Percentiles rank a stretch among this genome's conserved stretches.
These are phyloP conservation scores for Nitzschia sp. DNA, from an alignment of 108 stramenopile species.

Conservation along the genomic window DNA sequence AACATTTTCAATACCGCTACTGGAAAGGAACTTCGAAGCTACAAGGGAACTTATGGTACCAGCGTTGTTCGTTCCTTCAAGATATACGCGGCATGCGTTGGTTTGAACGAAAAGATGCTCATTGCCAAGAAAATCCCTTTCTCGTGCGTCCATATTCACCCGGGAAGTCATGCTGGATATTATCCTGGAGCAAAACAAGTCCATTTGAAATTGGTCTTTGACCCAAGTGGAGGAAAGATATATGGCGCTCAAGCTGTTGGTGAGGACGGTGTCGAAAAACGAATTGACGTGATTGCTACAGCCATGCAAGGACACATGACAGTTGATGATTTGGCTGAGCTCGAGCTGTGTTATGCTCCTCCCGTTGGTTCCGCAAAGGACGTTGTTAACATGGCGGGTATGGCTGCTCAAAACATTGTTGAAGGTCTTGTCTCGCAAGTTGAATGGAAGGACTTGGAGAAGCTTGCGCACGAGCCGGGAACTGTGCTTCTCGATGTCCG, in stretches of 20 bases:
- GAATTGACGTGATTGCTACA: conserved; percentile 73
- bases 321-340: conserved; percentile 57
- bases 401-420: conserved; percentile 65
- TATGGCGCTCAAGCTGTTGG: conserved; percentile 72
- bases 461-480: conserved; percentile 28
- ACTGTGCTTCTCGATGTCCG: conserved; percentile 60
- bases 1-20: conserved; percentile 52
- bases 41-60: conserved; percentile 70
- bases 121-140: conserved; percentile 43
- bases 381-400: conserved; percentile 72
- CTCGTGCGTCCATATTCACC: conserved; percentile 59
- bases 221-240: conserved; percentile 53
- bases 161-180: conserved; percentile 65
- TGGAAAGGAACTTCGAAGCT: conserved; percentile 32
- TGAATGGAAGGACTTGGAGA: conserved; percentile 60
- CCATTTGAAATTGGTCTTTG: conserved; percentile 62
- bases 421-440: conserved; percentile 65
- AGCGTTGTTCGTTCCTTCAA: conserved; percentile 63
- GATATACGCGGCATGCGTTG: conserved; percentile 59
- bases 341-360: conserved; percentile 74
- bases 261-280: conserved; percentile 70
- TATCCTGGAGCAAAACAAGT: conserved; percentile 62
- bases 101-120: conserved; percentile 71
- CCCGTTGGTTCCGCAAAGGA: conserved; percentile 72
- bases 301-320: conserved; percentile 64